Conservation (phyloP, 1,284 basidiomycete genomes). For the Marasmius sp. region DNA sequence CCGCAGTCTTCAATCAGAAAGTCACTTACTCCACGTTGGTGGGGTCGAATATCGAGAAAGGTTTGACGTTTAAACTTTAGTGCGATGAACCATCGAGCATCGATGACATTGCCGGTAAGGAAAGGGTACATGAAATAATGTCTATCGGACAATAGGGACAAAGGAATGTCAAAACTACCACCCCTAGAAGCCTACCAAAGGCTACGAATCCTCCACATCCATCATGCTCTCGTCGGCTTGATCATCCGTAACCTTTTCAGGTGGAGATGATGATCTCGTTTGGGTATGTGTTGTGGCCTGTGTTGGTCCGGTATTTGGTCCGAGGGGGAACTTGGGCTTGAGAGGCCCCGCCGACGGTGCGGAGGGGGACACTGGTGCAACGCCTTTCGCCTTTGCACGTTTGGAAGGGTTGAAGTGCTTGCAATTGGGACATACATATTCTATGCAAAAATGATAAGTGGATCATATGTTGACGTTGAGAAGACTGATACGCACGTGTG, state of each 20-base stretch:
- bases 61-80: too few relatives aligned
- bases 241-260: not conserved
- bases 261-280: not conserved
- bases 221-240: constrained; percentile 3
- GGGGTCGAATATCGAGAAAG: too few relatives aligned
- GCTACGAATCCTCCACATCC: constrained; percentile 3
- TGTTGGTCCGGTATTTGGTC: not conserved
- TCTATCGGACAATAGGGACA: not conserved
- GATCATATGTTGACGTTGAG: not conserved
- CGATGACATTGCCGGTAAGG: too few relatives aligned
- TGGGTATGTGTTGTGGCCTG: not conserved
- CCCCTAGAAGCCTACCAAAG: not conserved
- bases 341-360: not conserved
- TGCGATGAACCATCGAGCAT: too few relatives aligned
- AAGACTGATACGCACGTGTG: constrained; percentile 65
- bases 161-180: not conserved
- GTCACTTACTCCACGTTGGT: too few relatives aligned
- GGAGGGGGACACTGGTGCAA: not conserved
- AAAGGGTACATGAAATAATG: not conserved
- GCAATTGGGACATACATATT: constrained; percentile 77
- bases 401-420: constrained; percentile 68
- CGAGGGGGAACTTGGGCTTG: not conserved
- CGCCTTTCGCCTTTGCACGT: constrained; percentile 33
- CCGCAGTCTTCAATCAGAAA: too few relatives aligned
- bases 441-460: constrained; percentile 35